phyloP scores from a whole-genome alignment of 2,329 filamentous ascomycete species.

The Colletotrichum camelliae region DNA sequence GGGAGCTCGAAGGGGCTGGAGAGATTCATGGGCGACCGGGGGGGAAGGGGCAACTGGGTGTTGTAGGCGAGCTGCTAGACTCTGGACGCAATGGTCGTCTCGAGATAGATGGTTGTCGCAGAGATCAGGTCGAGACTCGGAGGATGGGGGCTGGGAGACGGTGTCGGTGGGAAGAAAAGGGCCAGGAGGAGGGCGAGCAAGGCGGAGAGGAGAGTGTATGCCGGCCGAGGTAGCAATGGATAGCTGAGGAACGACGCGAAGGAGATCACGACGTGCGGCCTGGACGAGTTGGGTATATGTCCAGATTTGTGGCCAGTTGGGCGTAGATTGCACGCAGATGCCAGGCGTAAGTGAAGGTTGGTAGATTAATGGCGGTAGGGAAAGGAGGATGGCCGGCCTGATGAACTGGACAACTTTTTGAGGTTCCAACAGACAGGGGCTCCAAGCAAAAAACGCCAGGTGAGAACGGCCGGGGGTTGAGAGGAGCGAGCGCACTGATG shows the following conservation, averaged over 20 bases:
- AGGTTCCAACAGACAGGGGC: constrained; percentile 19
- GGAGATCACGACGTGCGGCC: background rate
- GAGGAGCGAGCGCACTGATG: constrained; percentile 1
- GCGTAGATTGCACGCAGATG: constrained; percentile 14
- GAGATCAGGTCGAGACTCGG: background rate
- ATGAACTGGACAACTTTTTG: constrained; percentile 22
- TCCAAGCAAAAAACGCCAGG: constrained; percentile 10
- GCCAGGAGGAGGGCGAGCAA: background rate
- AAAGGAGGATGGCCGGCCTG: background rate
- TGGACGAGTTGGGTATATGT: constrained; percentile 7
- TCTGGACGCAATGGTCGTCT: background rate
- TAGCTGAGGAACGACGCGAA: background rate
- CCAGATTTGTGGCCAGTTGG: constrained; percentile 1
- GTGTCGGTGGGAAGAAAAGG: background rate
- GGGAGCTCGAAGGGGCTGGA: constrained; percentile 9
- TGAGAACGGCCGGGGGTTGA: background rate
- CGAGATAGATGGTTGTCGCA: background rate
- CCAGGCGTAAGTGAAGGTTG: background rate
- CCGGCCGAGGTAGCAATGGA: background rate
- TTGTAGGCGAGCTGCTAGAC: background rate
- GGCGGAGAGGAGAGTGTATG: background rate
- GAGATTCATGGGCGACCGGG: constrained; percentile 21
- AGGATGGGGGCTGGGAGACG: background rate
- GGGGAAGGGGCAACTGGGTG: background rate
- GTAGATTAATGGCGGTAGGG: constrained; percentile 1